Base-by-base conservation (phyloP, 2,329 filamentous ascomycete species). In the Chaetomium olivaceum region DNA sequence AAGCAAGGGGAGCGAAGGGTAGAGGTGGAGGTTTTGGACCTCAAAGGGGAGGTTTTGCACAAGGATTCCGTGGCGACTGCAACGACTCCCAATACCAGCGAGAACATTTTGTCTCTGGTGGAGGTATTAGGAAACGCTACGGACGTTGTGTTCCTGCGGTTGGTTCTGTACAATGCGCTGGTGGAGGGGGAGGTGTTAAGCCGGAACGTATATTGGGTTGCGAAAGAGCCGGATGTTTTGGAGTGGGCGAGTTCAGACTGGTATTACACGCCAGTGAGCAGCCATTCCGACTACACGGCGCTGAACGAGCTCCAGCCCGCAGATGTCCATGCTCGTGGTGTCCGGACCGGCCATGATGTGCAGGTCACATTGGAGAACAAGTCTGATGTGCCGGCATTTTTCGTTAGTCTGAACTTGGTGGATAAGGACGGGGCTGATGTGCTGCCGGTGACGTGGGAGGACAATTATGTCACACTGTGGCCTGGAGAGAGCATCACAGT, bases 381-480 rank as follows among this genome's bases (percentile, higher is more conserved):
- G 51, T 82, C 83, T 0, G 62, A 75, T 0, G 73, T 83, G 0
- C 87, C 87, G 0, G 87, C 86, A 0, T 82, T 89, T 55, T 89
- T 89, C 67, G 69, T 89, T 9, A 77, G 81, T 1, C 62, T 89
- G 33, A 80, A 80, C 55, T 72, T 87, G 1, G 77, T 86, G 0
- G 79, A 85, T 66, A 67, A 62, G 2, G 65, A 73, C 0, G 80
- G 80, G 0, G 69, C 76, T 0, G 83, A 86, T 59, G 77, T 87
- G 0, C 68, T 80, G 4, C 84, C 85, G 0, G 79, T 86, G 0
- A 76, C 77, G 23, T 89, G 87, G 86, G 82, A 81, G 0, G 86
- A 89, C 67, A 89, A 89, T 66, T 89, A 89, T 67, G 76, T 89
- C 14, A 88, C 86, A 1, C 74, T 89, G 11, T 87, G 83, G 79